phyloP scores from a whole-genome alignment of 345 rosid genomes.

The Streptanthus diversifolius region DNA sequence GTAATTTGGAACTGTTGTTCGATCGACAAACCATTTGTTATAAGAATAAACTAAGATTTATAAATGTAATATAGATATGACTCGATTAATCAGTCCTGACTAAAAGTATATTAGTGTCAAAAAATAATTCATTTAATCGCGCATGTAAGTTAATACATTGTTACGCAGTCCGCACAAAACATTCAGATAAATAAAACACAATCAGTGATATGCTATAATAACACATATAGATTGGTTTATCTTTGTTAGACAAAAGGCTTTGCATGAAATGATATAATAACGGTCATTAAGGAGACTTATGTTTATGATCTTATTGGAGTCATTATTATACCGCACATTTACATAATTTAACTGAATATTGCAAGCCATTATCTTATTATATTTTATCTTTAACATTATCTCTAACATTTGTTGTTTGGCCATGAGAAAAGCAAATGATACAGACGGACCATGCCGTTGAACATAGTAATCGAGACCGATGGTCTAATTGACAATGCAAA shows the following conservation, averaged over 20 bases:
- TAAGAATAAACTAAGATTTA: neutral
- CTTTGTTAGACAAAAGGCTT: constrained; percentile 24
- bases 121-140: neutral
- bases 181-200: neutral
- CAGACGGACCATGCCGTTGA: constrained; percentile 26
- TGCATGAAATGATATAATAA: constrained; percentile 12
- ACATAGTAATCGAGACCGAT: constrained; percentile 29
- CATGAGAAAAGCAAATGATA: constrained; percentile 16
- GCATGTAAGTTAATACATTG: no score
- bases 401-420: constrained; percentile 5
- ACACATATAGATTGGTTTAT: neutral
- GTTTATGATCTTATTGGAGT: constrained; percentile 14
- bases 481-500: constrained; percentile 27
- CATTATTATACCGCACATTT: constrained; percentile 19
- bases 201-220: constrained; percentile 15
- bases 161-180: neutral
- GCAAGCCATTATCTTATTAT: neutral
- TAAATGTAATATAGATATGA: no score
- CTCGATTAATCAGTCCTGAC: neutral
- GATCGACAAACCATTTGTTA: no score
- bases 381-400: constrained; percentile 15
- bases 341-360: neutral
- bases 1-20: no score
- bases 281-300: constrained; percentile 17
- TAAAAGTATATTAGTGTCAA: neutral